Conservation (phyloP, 805 yeast species). For the Barnettozyma pratensis region DNA sequence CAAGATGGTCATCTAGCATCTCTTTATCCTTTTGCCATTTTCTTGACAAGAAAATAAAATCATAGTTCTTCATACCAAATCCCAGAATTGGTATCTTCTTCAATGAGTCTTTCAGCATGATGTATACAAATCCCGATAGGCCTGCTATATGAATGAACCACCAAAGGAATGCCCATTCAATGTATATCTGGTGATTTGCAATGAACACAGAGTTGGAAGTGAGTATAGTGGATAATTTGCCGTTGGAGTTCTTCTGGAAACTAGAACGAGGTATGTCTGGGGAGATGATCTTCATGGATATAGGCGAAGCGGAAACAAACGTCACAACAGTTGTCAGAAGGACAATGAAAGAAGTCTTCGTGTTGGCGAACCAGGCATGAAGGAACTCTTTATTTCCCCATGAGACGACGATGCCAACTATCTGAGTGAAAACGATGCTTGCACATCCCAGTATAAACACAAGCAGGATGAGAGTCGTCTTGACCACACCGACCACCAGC, state of each 20-base stretch:
- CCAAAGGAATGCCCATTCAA: conserved; percentile 94
- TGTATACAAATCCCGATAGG: conserved; percentile 60
- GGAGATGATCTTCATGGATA: conserved; percentile 46
- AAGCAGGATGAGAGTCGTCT: conserved; percentile 9
- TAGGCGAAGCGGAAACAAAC: conserved; percentile 40
- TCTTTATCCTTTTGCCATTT: conserved; percentile 79
- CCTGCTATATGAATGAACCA: conserved; percentile 68
- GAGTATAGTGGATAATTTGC: conserved; percentile 24
- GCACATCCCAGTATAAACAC: conserved; percentile 31
- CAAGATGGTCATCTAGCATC: conserved; percentile 49
- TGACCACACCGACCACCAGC: not conserved
- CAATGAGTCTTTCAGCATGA: conserved; percentile 75
- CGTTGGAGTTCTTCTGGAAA: conserved; percentile 7
- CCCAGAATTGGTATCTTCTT: conserved; percentile 71
- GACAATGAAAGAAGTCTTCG: conserved; percentile 55
- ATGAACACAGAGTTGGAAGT: conserved; percentile 57
- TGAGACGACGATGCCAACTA: conserved; percentile 31
- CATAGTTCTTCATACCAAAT: conserved; percentile 74
- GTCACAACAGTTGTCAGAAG: conserved; percentile 47
- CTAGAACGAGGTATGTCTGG: conserved; percentile 25
- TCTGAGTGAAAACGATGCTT: conserved; percentile 44
- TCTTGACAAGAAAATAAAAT: conserved; percentile 75
- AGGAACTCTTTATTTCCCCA: conserved; percentile 27
- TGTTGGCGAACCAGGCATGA: conserved; percentile 41
- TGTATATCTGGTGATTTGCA: conserved; percentile 90